These are phyloP conservation scores for Acacia melanoxylon DNA, from an alignment of 306 rosid genomes.

Conservation along the genomic window DNA sequence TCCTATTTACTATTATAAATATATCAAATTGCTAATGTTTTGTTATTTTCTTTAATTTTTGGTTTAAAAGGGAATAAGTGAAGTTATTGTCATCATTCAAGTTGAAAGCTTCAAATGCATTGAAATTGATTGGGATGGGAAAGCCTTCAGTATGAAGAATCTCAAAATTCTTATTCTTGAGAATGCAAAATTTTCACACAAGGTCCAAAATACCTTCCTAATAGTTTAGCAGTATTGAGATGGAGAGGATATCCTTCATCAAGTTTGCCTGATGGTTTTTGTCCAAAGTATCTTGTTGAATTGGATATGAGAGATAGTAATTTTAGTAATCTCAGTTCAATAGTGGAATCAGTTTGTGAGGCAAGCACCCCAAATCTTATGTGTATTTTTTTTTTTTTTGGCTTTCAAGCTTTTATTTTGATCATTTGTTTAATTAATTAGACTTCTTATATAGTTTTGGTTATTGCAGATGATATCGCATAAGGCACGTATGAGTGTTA, in stretches of 20 bases:
- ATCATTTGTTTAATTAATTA: neutral
- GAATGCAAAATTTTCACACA: neutral
- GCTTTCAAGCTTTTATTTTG: neutral
- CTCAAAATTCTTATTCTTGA: neutral
- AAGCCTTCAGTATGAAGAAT: neutral
- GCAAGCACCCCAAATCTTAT: neutral
- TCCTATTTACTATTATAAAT: too few relatives aligned
- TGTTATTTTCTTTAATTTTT: neutral
- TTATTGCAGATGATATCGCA: neutral
- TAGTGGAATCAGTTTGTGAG: neutral
- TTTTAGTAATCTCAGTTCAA: too few relatives aligned
- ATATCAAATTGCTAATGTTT: too few relatives aligned
- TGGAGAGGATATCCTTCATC: constrained; percentile 24
- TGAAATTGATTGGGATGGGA: neutral
- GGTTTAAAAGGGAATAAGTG: neutral
- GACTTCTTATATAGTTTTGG: neutral
- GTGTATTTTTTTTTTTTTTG: too few relatives aligned
- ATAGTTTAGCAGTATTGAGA: neutral
- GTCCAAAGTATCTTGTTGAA: neutral
- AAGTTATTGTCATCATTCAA: constrained; percentile 6
- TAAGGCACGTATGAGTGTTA: neutral
- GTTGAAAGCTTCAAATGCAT: neutral
- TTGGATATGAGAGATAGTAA: neutral
- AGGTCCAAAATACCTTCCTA: constrained; percentile 9
- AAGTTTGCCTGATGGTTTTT: constrained; percentile 5